Evolutionary conservation across 768 basidiomycete genomes (phyloP).

Genomic region (Serpula lacrymans): DNA sequence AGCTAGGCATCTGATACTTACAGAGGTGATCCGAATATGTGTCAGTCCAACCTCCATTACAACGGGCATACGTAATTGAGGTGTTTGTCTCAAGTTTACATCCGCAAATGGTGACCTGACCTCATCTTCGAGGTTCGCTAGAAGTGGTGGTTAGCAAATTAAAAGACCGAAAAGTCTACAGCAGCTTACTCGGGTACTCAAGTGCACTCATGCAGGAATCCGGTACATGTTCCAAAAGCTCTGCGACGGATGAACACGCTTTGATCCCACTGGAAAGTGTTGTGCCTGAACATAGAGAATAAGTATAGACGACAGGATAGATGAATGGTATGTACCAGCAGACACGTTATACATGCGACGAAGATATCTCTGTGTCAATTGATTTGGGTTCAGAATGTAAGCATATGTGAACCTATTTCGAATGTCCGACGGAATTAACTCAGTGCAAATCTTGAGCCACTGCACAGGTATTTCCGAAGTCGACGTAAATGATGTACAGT

Average conservation of each 20-base stretch:
- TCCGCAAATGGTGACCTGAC: conserved; percentile 48
- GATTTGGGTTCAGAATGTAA: conserved; percentile 74
- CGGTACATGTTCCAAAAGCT: conserved; percentile 57
- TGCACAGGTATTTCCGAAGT: conserved; percentile 77
- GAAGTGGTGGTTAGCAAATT: conserved; percentile 4
- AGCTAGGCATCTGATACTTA: too few relatives aligned
- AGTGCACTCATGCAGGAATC: conserved; percentile 44
- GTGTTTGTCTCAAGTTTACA: conserved; percentile 63
- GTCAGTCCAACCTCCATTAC: conserved; percentile 59
- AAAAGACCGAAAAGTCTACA: neutral
- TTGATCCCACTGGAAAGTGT: conserved; percentile 50
- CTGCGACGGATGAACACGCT: conserved; percentile 60
- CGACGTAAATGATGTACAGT: conserved; percentile 76
- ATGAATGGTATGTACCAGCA: conserved; percentile 34
- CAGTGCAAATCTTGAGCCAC: conserved; percentile 76
- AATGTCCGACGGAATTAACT: conserved; percentile 70
- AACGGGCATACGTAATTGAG: conserved; percentile 71
- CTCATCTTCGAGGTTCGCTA: conserved; percentile 66
- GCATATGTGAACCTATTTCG: conserved; percentile 55
- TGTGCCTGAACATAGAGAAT: conserved; percentile 35
- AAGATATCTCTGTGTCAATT: conserved; percentile 66
- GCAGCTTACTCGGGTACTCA: conserved; percentile 50
- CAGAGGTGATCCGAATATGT: conserved; percentile 78
- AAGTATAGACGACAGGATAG: conserved; percentile 1
- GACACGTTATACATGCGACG: conserved; percentile 73